phyloP scores from a whole-genome alignment of 139 green algal genomes.

The Tetradesmus lagerheimii region DNA sequence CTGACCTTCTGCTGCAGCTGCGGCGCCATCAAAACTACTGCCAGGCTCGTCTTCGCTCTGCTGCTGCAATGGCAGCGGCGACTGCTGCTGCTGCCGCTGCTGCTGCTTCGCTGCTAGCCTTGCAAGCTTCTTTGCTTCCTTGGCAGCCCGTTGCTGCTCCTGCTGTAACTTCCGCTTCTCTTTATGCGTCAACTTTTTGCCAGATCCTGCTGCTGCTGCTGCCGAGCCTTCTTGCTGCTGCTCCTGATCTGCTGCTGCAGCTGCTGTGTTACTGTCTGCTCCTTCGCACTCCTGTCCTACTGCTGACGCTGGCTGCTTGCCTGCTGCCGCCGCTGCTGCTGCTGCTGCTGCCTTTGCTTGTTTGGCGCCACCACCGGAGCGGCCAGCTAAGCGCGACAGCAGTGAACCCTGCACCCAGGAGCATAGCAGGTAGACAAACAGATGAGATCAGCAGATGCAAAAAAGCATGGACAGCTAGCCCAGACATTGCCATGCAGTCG shows the following conservation, averaged over 20 bases:
- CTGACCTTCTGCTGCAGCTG: conserved; percentile 12
- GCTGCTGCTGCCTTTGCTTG: conserved; percentile 50
- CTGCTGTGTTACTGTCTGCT: conserved; percentile 8
- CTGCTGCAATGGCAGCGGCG: not conserved
- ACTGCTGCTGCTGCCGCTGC: conserved; percentile 7
- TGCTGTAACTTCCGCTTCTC: conserved; percentile 29
- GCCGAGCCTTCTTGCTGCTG: conserved; percentile 14
- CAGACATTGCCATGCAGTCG: no score
- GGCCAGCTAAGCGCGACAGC: conserved; percentile 25
- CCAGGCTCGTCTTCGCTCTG: conserved; percentile 37
- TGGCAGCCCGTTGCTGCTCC: conserved; percentile 35
- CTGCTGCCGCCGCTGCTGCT: no score
- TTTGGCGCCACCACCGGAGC: conserved; percentile 31
- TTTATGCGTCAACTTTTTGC: conserved; percentile 49
- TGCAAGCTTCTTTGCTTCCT: conserved; percentile 35
- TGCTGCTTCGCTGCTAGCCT: conserved; percentile 37
- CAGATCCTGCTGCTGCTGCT: conserved; percentile 20
- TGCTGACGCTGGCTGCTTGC: conserved; percentile 23
- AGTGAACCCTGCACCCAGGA: conserved; percentile 37
- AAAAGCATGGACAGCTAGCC: no score
- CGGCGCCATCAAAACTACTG: not conserved
- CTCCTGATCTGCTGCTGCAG: conserved; percentile 25
- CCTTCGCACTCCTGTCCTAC: not conserved
- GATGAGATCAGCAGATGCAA: no score
- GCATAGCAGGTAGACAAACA: not conserved